phyloP scores from a whole-genome alignment of 306 rosid genomes.

The Castanopsis chinensis region DNA sequence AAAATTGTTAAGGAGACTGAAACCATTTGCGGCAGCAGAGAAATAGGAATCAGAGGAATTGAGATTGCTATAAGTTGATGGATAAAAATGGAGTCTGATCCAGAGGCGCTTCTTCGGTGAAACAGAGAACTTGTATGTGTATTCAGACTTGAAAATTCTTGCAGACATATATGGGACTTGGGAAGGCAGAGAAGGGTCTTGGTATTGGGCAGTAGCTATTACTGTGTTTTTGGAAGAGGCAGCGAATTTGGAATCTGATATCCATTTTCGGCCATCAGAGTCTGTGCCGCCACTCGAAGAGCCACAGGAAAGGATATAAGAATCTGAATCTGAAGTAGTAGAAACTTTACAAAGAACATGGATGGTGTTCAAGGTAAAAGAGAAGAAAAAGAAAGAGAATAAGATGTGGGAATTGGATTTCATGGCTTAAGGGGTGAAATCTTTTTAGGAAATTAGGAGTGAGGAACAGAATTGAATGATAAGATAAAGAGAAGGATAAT shows the following conservation, averaged over 20 bases:
- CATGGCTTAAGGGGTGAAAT: constrained; percentile 24
- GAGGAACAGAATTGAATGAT: neutral
- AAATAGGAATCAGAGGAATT: constrained; percentile 28
- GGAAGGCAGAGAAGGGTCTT: constrained; percentile 53
- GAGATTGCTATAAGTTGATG: constrained; percentile 23
- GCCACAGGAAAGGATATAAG: constrained; percentile 47
- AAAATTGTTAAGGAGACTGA: constrained; percentile 43
- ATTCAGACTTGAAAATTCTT: constrained; percentile 35
- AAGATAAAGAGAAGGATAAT: neutral
- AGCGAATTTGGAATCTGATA: constrained; percentile 31
- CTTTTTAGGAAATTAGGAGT: neutral
- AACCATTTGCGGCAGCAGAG: constrained; percentile 24
- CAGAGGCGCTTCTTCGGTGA: constrained; percentile 27
- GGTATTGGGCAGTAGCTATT: constrained; percentile 22
- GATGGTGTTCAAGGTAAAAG: neutral
- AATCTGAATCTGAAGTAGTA: neutral
- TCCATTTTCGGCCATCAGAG: constrained; percentile 37
- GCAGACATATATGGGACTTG: constrained; percentile 46
- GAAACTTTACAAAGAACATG: neutral
- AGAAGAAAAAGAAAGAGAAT: constrained; percentile 16
- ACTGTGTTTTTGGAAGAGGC: constrained; percentile 8
- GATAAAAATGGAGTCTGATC: constrained; percentile 46
- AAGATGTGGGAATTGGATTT: constrained; percentile 9
- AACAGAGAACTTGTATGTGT: constrained; percentile 30
- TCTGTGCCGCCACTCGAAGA: constrained; percentile 32